These are phyloP conservation scores for Sporothrix phasma DNA, from an alignment of 2,329 filamentous ascomycete genomes.

Conservation along the genomic window DNA sequence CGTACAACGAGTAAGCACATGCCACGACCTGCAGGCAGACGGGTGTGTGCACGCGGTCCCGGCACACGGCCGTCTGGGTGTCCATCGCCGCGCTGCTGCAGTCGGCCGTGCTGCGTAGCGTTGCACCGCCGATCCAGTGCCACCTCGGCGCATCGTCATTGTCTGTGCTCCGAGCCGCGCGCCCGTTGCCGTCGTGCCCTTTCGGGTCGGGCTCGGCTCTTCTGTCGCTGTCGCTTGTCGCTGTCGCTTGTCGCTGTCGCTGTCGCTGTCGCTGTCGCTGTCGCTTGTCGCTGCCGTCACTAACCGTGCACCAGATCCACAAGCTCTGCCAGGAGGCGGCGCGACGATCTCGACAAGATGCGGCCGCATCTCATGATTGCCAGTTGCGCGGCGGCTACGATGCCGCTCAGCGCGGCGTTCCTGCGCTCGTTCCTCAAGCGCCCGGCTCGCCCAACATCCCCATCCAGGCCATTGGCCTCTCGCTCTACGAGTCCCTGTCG, in stretches of 20 bases:
- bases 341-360: slow-evolving; percentile 69
- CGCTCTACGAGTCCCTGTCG: slow-evolving; percentile 80
- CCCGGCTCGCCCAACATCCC: slow-evolving; percentile 85
- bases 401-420: slow-evolving; percentile 92
- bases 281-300: neutral
- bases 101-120: neutral
- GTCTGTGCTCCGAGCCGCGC: too few species aligned
- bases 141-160: neutral
- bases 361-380: slow-evolving; percentile 95
- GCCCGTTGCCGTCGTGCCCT: too few species aligned
- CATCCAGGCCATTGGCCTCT: slow-evolving; percentile 97
- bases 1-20: slow-evolving; percentile 72
- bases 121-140: neutral
- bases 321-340: slow-evolving; percentile 90
- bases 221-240: neutral
- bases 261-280: neutral
- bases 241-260: neutral
- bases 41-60: too few species aligned
- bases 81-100: too few species aligned
- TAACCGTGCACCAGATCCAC: slow-evolving; percentile 60
- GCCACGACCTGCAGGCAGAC: neutral
- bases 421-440: slow-evolving; percentile 93
- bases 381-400: slow-evolving; percentile 93
- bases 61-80: too few species aligned
- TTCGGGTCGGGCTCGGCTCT: too few species aligned